Conservation (phyloP, 352 stramenopile genomes). For the Elongisporangium undulatum region DNA sequence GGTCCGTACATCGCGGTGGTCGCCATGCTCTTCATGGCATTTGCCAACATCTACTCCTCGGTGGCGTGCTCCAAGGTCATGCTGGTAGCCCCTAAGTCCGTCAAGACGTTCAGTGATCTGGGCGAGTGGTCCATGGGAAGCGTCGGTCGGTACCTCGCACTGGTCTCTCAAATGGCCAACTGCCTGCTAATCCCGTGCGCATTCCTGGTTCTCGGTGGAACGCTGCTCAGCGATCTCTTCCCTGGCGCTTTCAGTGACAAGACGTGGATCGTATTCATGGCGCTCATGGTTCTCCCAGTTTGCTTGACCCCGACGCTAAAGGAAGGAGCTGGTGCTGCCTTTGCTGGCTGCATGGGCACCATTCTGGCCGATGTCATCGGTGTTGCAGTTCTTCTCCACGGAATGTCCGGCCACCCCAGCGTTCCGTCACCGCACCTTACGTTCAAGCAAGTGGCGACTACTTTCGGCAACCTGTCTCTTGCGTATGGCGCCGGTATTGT, state of each 20-base stretch:
- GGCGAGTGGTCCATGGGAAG: constrained; percentile 46
- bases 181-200: constrained; percentile 35
- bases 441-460: constrained; percentile 31
- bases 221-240: constrained; percentile 35
- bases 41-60: constrained; percentile 52
- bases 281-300: constrained; percentile 31
- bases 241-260: constrained; percentile 30
- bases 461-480: constrained; percentile 39
- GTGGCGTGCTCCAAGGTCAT: constrained; percentile 44
- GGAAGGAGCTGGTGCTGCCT: constrained; percentile 36
- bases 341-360: constrained; percentile 42
- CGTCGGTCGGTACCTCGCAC: constrained; percentile 36
- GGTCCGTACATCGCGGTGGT: constrained; percentile 31
- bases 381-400: constrained; percentile 21
- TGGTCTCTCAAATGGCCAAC: constrained; percentile 37
- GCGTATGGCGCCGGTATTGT: constrained; percentile 36
- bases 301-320: constrained; percentile 54
- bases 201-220: constrained; percentile 45
- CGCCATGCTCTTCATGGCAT: constrained; percentile 53
- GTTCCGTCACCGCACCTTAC: constrained; percentile 28
- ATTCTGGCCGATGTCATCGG: constrained; percentile 35
- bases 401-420: constrained; percentile 25
- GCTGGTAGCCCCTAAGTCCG: constrained; percentile 37
- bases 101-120: constrained; percentile 48
- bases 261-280: constrained; percentile 60